These are phyloP conservation scores for Cercospora sp. DNA, from an alignment of 2,329 filamentous ascomycete species.

Conservation along the genomic window DNA sequence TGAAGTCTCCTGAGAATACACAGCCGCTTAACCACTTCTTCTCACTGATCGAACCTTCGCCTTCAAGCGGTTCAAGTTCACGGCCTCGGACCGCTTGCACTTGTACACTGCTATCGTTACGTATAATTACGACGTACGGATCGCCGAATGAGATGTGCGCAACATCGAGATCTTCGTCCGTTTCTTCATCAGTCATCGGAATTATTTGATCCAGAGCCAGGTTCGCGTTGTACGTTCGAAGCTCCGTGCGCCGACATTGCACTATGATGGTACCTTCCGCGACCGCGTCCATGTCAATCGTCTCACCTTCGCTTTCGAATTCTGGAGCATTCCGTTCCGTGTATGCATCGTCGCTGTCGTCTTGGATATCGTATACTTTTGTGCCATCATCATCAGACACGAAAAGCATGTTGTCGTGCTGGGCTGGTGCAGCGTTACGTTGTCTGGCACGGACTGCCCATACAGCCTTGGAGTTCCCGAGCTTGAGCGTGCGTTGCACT, in stretches of 20 bases:
- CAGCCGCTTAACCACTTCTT: slow-evolving; percentile 82
- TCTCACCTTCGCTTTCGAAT: slow-evolving; percentile 86
- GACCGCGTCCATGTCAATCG: slow-evolving; percentile 81
- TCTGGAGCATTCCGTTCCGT: slow-evolving; percentile 72
- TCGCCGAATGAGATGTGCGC: slow-evolving; percentile 81
- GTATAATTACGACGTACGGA: slow-evolving; percentile 77
- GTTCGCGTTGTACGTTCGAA: slow-evolving; percentile 90
- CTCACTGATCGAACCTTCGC: slow-evolving; percentile 65
- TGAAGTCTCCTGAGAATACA: slow-evolving; percentile 68
- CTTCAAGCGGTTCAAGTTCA: slow-evolving; percentile 58
- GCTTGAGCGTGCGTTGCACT: slow-evolving; percentile 67
- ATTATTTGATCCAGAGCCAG: slow-evolving; percentile 87
- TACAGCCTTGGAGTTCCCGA: slow-evolving; percentile 71
- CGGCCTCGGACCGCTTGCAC: slow-evolving; percentile 71
- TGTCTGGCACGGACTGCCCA: slow-evolving; percentile 66
- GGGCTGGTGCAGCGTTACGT: not conserved
- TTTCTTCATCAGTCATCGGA: slow-evolving; percentile 88
- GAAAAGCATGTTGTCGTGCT: slow-evolving; percentile 34
- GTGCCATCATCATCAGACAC: slow-evolving; percentile 35
- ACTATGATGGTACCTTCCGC: slow-evolving; percentile 79
- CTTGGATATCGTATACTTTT: slow-evolving; percentile 30
- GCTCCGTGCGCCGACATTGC: slow-evolving; percentile 81
- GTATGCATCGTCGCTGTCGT: slow-evolving; percentile 26
- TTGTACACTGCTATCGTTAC: slow-evolving; percentile 79
- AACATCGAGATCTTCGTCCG: slow-evolving; percentile 74